phyloP scores from a whole-genome alignment of 805 yeast genomes.

The Saccharomycopsis schoenii region DNA sequence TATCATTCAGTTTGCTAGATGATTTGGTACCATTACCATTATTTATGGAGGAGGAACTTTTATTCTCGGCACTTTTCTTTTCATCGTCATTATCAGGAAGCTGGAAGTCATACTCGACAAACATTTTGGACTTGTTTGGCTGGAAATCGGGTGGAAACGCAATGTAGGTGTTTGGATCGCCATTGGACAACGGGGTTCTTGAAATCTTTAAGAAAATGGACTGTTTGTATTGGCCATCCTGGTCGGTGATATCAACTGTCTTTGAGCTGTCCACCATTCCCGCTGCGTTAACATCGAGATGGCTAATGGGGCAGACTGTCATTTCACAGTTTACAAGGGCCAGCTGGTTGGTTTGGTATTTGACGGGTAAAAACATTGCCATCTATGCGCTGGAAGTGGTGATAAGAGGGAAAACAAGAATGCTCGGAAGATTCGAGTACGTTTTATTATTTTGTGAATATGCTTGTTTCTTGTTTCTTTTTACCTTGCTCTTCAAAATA shows the following conservation, averaged over 20 bases:
- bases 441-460: too few species aligned
- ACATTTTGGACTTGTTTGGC: slow-evolving; percentile 17
- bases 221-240: slow-evolving; percentile 17
- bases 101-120: slow-evolving; percentile 15
- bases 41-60: neutral
- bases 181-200: slow-evolving; percentile 13
- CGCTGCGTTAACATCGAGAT: slow-evolving; percentile 15
- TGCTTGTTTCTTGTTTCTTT: too few species aligned
- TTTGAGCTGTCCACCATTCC: slow-evolving; percentile 10
- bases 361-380: slow-evolving; percentile 15
- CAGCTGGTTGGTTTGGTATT: slow-evolving; percentile 2
- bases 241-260: slow-evolving; percentile 8
- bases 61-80: neutral
- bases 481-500: too few species aligned
- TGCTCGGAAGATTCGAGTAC: too few species aligned
- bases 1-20: too few species aligned
- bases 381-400: neutral
- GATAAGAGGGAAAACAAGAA: too few species aligned
- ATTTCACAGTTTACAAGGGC: slow-evolving; percentile 12
- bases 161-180: slow-evolving; percentile 18
- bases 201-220: slow-evolving; percentile 13
- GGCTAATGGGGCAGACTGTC: slow-evolving; percentile 18
- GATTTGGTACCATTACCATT: neutral
- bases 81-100: neutral
- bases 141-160: slow-evolving; percentile 17